Base-by-base conservation (phyloP, 116 monocot genomes). In the Papilionanthe hybrid region DNA sequence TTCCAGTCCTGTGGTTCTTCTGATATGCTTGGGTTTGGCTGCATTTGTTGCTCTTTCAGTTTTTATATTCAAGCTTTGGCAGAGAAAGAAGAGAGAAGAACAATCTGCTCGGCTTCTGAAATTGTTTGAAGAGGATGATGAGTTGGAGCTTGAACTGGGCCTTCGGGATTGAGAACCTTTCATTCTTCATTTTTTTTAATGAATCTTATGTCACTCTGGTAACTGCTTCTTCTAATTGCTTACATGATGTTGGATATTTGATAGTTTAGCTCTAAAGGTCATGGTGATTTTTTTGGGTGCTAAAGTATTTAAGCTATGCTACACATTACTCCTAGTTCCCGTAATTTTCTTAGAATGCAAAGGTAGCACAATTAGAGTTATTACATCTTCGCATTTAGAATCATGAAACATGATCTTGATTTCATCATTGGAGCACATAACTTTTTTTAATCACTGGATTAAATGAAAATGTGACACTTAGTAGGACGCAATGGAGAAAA, bases 71-170 rank as follows among this genome's bases (percentile, higher is more conserved):
- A 93, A 87, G 81, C 56, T 81, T 43, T 93, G 91, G 90, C 93
- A 93, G 67, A 93, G 86, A 83, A 93, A 91, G 81, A 93, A 89
- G 78, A 89, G 93, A 45, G 85, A 87, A 86, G 91, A 91, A 80
- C 93, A 93, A 68, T 87, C 91, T 78, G 91, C 93, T 20, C 89
- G 90, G 41, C 87, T 93, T 19, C 72, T 90, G 68, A 93, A 84
- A 80, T 81, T 93, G 10, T 93, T 93, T 83, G 93, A 93, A 86
- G 93, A 93, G 78, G 93, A 93, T 76, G 93, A 91, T 83, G 93
- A 93, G 72, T 87, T 93, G 63, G 93, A 93, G 79, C 79, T 91
- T 77, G 91, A 91, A 80, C 93, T 93, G 56, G 93, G 93, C 23
- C 91, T 93, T 77, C 85, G 86, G 58, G 93, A 91, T 81, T 93